A percentile compares a stretch with the other conserved stretches of the same genome.
These are phyloP conservation scores for Apophysomyces variabilis DNA, from an alignment of 371 early-diverging fungal species.

Conservation along the genomic window DNA sequence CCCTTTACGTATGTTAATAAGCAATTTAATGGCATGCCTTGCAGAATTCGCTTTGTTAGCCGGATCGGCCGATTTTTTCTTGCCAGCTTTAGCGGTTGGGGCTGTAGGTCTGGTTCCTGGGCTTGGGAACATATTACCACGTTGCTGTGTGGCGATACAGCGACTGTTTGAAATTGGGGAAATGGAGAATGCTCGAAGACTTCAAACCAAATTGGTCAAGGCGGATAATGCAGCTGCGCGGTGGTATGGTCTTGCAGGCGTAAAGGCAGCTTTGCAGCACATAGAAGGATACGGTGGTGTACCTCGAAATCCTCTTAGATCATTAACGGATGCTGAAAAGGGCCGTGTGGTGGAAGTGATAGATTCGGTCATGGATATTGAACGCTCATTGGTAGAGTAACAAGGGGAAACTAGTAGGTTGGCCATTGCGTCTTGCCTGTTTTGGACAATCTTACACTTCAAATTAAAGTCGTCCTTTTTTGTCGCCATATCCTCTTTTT, in stretches of 20 bases:
- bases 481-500: conserved; percentile 9
- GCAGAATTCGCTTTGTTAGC: conserved; percentile 44
- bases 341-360: not conserved
- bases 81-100: conserved; percentile 46
- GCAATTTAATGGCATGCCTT: not conserved
- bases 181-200: conserved; percentile 32
- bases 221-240: conserved; percentile 50
- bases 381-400: not conserved
- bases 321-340: conserved; percentile 13
- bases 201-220: conserved; percentile 44
- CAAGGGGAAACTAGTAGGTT: not conserved
- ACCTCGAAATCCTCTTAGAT: conserved; percentile 40
- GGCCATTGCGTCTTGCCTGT: not conserved
- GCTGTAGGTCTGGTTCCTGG: conserved; percentile 51
- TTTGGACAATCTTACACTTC: conserved; percentile 2
- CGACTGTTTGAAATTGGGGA: conserved; percentile 36
- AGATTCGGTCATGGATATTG: not conserved
- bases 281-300: conserved; percentile 45
- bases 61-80: conserved; percentile 50
- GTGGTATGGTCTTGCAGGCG: conserved; percentile 51
- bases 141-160: conserved; percentile 42
- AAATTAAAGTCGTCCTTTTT: conserved; percentile 1
- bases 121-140: conserved; percentile 44
- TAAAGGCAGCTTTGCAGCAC: conserved; percentile 40
- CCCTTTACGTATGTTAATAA: not conserved